phyloP scores from a whole-genome alignment of 352 stramenopile species.

The Phytophthora europaea region DNA sequence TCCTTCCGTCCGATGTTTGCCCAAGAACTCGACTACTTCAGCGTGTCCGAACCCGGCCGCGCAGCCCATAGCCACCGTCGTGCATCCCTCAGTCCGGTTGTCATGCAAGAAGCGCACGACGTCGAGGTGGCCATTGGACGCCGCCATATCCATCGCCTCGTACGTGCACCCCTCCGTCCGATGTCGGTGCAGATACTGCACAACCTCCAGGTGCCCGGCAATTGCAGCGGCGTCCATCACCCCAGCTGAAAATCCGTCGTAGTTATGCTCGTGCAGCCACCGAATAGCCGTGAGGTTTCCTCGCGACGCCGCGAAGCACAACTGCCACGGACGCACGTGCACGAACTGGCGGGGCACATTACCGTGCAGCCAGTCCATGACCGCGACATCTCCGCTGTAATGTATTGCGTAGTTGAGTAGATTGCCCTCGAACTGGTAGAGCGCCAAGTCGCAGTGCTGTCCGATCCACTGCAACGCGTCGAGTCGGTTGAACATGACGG shows the following conservation, averaged over 20 bases:
- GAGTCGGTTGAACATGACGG: constrained; percentile 39
- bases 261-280: constrained; percentile 38
- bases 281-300: constrained; percentile 34
- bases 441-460: constrained; percentile 20
- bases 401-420: constrained; percentile 41
- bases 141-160: constrained; percentile 49
- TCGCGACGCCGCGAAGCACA: constrained; percentile 41
- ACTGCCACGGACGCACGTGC: constrained; percentile 36
- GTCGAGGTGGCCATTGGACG: constrained; percentile 39
- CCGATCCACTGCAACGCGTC: constrained; percentile 35
- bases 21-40: constrained; percentile 41
- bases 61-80: constrained; percentile 42
- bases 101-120: constrained; percentile 45
- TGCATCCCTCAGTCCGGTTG: constrained; percentile 40
- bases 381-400: constrained; percentile 28
- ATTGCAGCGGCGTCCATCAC: constrained; percentile 44
- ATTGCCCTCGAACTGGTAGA: constrained; percentile 45
- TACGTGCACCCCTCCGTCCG: constrained; percentile 36
- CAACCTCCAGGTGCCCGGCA: constrained; percentile 33
- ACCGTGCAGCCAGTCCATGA: constrained; percentile 40
- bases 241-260: constrained; percentile 30
- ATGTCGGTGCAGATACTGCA: constrained; percentile 43
- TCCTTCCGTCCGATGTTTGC: constrained; percentile 41
- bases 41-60: constrained; percentile 37
- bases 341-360: constrained; percentile 34